Evolutionary conservation across 805 yeast species (phyloP), one percentile per base, ranked within the genome.

Genomic region (Clavispora carvajalis): DNA sequence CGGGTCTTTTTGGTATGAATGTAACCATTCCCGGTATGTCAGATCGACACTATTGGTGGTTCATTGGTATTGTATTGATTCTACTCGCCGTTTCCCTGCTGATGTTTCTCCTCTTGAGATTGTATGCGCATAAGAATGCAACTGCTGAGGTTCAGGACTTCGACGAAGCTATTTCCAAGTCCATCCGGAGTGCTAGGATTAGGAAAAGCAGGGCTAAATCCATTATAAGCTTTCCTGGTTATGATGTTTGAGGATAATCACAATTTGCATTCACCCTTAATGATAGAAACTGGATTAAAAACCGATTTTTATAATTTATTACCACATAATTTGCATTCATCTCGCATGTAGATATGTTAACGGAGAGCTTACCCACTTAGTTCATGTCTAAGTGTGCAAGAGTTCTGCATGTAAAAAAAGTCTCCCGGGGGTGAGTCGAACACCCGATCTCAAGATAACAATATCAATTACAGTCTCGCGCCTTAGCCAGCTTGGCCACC

Each of bases 361-460:
- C n/a, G n/a, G n/a, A n/a, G n/a, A n/a, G 7, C 10, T 22, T 5
- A 22, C 5, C 7, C 23, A 22, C 10, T 22, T 22, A 5, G 23
- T 22, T 3, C 10, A 3, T 11, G 23, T 8, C 22, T 21, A 21
- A 11, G 11, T 8, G 23, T 8, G 10, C 23, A 4, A 22, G 33
- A n/a, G n/a, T n/a, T n/a, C n/a, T n/a, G n/a, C n/a, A n/a, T n/a
- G n/a, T n/a, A 39, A 36, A 37, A 34, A 23, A 15, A 59, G 45
- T 65, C 70, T 66, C 71, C 71, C 62, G 70, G 70, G 71, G 70
- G 71, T 63, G 71, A 67, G 68, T 66, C 71, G 71, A 66, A 67
- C 73, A 63, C 71, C 70, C 71, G 71, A 65, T 66, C 71, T 64
- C 69, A 65, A 67, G 71, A 66, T 66, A 50, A 55, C 71, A 62